A percentile compares a stretch with the other conserved stretches of the same genome.
Evolutionary conservation across 371 early-diverging fungal genomes (phyloP).

Genomic region (Mucor saturninus): DNA sequence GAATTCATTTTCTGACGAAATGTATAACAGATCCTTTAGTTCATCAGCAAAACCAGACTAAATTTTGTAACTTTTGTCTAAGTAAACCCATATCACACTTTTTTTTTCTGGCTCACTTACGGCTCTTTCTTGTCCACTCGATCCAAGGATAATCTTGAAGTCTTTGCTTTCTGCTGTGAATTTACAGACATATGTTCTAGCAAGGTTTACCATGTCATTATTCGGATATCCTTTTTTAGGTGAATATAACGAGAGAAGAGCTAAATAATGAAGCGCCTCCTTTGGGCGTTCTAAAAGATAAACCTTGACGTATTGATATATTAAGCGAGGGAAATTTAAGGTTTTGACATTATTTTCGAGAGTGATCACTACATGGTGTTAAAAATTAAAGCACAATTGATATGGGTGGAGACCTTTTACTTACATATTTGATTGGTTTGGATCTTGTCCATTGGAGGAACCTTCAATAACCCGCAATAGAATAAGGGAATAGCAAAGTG

Average conservation of each 20-base stretch:
- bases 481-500: constrained; percentile 88
- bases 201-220: constrained; percentile 45
- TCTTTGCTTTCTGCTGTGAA: constrained; percentile 58
- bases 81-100: no score
- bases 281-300: constrained; percentile 56
- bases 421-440: constrained; percentile 33
- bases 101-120: constrained; percentile 6
- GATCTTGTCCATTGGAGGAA: constrained; percentile 29
- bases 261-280: constrained; percentile 72
- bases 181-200: constrained; percentile 51
- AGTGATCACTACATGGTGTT: constrained; percentile 7
- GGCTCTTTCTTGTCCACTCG: background rate
- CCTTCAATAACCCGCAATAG: constrained; percentile 72
- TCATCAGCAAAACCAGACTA: constrained; percentile 16
- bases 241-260: constrained; percentile 63
- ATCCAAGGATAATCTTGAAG: constrained; percentile 62
- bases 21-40: constrained; percentile 61
- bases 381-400: no score
- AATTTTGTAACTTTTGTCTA: background rate
- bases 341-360: constrained; percentile 20
- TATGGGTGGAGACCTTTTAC: background rate
- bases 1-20: constrained; percentile 62
- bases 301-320: constrained; percentile 60
- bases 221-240: constrained; percentile 33
- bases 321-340: constrained; percentile 67